Conservation (phyloP, 1,139 yeast species). For the Geotrichum histeridarum region DNA sequence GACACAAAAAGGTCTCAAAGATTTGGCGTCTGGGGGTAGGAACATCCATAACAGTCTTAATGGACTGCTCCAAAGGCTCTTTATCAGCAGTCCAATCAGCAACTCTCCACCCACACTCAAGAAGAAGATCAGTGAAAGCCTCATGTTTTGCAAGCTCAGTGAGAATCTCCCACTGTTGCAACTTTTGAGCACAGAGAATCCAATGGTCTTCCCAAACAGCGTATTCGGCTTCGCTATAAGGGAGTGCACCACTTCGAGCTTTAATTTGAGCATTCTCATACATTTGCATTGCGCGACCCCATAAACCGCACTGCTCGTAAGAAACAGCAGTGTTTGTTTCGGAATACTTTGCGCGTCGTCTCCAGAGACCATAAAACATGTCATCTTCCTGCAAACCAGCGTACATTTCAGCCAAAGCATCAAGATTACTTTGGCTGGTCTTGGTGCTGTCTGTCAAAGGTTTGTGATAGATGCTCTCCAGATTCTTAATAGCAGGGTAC, state of each 20-base stretch:
- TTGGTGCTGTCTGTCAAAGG: slow-evolving; percentile 65
- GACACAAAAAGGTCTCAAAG: slow-evolving; percentile 85
- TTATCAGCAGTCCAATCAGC: slow-evolving; percentile 98
- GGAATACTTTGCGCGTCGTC: slow-evolving; percentile 87
- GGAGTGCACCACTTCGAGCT: slow-evolving; percentile 91
- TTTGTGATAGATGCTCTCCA: slow-evolving; percentile 69
- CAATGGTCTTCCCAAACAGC: slow-evolving; percentile 98
- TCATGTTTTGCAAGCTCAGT: slow-evolving; percentile 97
- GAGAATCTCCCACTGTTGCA: slow-evolving; percentile 96
- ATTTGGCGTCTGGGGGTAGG: slow-evolving; percentile 96
- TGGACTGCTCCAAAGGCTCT: slow-evolving; percentile 90
- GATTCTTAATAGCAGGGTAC: slow-evolving; percentile 78
- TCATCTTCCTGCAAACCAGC: slow-evolving; percentile 89
- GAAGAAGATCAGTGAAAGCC: slow-evolving; percentile 85
- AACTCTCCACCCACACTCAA: slow-evolving; percentile 99
- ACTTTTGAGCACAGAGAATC: slow-evolving; percentile 93
- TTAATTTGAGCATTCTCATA: slow-evolving; percentile 97
- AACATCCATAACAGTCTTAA: slow-evolving; percentile 94
- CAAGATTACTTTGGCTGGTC: slow-evolving; percentile 80
- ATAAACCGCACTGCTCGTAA: slow-evolving; percentile 89
- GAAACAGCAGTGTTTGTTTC: slow-evolving; percentile 92
- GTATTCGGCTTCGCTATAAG: slow-evolving; percentile 93
- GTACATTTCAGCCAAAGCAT: slow-evolving; percentile 85
- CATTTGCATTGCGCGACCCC: slow-evolving; percentile 90
- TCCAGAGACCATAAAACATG: slow-evolving; percentile 96